Evolutionary conservation across 306 rosid species (phyloP).

Genomic region (Ceratonia siliqua): DNA sequence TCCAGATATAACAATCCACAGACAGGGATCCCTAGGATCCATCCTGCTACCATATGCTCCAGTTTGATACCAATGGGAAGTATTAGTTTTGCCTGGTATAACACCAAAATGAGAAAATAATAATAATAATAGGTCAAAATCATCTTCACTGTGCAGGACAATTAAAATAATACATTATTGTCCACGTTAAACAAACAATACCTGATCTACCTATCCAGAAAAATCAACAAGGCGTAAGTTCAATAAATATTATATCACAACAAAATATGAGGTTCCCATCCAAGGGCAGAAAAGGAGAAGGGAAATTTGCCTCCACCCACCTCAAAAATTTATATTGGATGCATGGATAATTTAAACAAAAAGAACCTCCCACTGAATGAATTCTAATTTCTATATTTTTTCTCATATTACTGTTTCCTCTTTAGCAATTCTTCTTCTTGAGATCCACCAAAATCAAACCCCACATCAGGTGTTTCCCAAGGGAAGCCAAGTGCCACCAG

Average conservation of each 20-base stretch:
- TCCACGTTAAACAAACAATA: neutral
- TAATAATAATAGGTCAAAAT: slow-evolving; percentile 7
- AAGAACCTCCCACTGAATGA: too few species aligned
- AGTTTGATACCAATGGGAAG: slow-evolving; percentile 24
- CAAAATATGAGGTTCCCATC: neutral
- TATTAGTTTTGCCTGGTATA: slow-evolving; percentile 42
- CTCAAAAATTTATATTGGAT: too few species aligned
- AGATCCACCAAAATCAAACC: too few species aligned
- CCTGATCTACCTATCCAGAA: slow-evolving; percentile 17
- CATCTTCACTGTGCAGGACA: slow-evolving; percentile 7
- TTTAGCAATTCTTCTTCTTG: too few species aligned
- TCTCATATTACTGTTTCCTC: too few species aligned
- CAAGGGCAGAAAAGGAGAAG: neutral
- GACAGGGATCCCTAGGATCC: slow-evolving; percentile 43
- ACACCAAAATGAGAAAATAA: slow-evolving; percentile 32
- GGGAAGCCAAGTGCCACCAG: too few species aligned
- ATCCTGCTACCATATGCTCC: slow-evolving; percentile 45
- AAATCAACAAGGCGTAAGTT: neutral
- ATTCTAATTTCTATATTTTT: too few species aligned
- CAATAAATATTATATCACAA: neutral
- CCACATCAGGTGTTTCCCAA: too few species aligned
- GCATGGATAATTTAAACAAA: too few species aligned
- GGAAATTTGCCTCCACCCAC: neutral
- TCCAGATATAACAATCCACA: slow-evolving; percentile 58
- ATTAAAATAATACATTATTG: neutral